Conservation (phyloP, 768 basidiomycete genomes). For the Calocybe cyanea region DNA sequence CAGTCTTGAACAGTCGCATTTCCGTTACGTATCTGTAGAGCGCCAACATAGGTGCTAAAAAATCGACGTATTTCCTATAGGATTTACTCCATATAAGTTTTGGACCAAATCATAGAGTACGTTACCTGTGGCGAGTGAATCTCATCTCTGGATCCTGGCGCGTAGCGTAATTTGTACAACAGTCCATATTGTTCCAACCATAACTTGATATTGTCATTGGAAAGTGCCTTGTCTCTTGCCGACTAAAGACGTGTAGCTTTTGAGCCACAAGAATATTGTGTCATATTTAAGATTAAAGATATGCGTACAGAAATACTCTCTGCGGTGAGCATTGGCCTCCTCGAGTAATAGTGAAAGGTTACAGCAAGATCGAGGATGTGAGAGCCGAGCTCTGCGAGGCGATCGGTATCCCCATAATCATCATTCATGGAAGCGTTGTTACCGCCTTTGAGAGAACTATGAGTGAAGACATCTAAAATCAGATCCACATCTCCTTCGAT, state of each 20-base stretch:
- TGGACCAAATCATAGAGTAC: not conserved
- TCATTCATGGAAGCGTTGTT: conserved; percentile 26
- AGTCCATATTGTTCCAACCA: conserved; percentile 55
- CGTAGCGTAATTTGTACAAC: conserved; percentile 48
- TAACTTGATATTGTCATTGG: conserved; percentile 33
- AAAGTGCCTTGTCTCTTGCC: conserved; percentile 26
- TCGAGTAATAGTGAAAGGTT: conserved; percentile 45
- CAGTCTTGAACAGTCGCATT: conserved; percentile 45
- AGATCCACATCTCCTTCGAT: conserved; percentile 53
- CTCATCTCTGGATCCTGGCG: conserved; percentile 31
- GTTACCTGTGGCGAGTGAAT: conserved; percentile 30
- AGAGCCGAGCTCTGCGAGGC: conserved; percentile 56
- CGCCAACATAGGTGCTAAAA: conserved; percentile 63
- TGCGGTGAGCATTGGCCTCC: conserved; percentile 38
- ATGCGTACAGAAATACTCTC: conserved; percentile 41
- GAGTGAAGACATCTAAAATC: conserved; percentile 56
- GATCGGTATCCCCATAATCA: conserved; percentile 55
- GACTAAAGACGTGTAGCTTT: conserved; percentile 17
- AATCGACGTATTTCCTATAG: conserved; percentile 51
- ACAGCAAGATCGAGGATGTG: conserved; percentile 49
- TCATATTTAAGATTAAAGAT: not conserved
- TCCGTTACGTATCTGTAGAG: conserved; percentile 59
- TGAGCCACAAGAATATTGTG: conserved; percentile 4
- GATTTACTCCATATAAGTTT: not conserved
- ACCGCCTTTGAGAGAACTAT: conserved; percentile 33